Base-by-base conservation (phyloP, 2,329 filamentous ascomycete genomes). In the Zarea fungicola region DNA sequence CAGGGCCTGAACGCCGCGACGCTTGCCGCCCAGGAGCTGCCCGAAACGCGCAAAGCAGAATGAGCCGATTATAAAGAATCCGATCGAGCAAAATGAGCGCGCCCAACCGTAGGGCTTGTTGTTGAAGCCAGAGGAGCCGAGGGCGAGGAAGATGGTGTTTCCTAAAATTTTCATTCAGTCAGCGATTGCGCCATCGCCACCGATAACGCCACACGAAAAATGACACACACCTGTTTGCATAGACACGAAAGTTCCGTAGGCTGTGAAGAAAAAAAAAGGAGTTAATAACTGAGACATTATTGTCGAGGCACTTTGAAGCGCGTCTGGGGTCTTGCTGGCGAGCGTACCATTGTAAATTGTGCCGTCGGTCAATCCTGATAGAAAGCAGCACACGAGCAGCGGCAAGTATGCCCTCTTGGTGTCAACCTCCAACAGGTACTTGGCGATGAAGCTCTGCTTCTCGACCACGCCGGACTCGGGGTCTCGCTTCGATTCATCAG, bases 91-190 rank as follows among this genome's bases (percentile, higher is more conserved):
- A 18, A 77, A 66, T 3, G 75, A 58, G 16, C 60, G 56, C 28
- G 75, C 64, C 76, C 74, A 80, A 48, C 74, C 77, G 48, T 68
- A 68, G 4, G 76, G 75, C 50, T 77, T 66, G 50, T 66, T 67
- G 18, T 68, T 60, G 40, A 80, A 76, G 25, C 65, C 63, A 3
- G 78, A 73, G 11, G 77, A 74, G 48, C 78, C 79, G 19, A 84
- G 75, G 16, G 76, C 79, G 32, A 84, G 70, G 64, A 83, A 82
- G 56, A 84, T 75, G 9, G 80, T 83, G 63, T 84, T 84, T 32
- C 80, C 79, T 65, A 23, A 26, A 13, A 4, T 29, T 21, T 23
- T 11, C n/a, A n/a, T n/a, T n/a, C n/a, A 19, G 35, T 41, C 25
- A 49, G 48, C 11, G 4, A 5, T n/a, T 9, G 25, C 26, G 18